Base-by-base conservation (phyloP, 345 rosid genomes). In the Heritiera fomes region DNA sequence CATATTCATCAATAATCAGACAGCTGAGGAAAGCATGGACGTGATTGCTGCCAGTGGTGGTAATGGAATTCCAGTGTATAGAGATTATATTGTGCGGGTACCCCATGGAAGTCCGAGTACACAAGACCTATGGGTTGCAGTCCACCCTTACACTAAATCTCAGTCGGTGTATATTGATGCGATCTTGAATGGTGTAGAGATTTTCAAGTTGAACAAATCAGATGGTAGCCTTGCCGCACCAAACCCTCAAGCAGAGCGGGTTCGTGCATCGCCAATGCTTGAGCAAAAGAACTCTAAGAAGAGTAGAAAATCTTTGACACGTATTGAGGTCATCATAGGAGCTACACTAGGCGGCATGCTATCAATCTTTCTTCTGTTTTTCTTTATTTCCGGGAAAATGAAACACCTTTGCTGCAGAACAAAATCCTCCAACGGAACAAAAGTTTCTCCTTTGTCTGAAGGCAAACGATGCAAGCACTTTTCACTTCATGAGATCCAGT, bases 391-490 rank as follows among this genome's bases (percentile, higher is more conserved):
- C 23, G 55, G 63, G 63, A 8, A 17, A 20, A 50, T 15, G 32
- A 73, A 52, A 73, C 62, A 12, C 17, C 8, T 20, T 12, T 55
- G 2, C 68, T 80, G 3, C 18, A 77, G 55, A 77, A 77, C 41
- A 75, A 81, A 73, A 78, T 62, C 84, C 55, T 75, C 75, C 32
- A 80, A 80, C 3, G 78, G 73, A 78, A 73, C 10, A 73, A 77
- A 32, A 76, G 83, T 20, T 64, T 84, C 82, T 60, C 80, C 34
- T 67, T 23, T 23, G 28, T 23, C 28, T 23, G 28, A 23, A 23
- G 28, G 28, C 28, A 85, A 56, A 17, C 82, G 82, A 64, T 80
- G 11, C 82, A 81, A 1, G 86, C 84, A 86, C 77, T 86, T 86
- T 23, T 85, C 92, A 0, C 72, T 89, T 13, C 28, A 23, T 23